Evolutionary conservation across 352 stramenopile species (phyloP).

Genomic region (Pythium chondricola): DNA sequence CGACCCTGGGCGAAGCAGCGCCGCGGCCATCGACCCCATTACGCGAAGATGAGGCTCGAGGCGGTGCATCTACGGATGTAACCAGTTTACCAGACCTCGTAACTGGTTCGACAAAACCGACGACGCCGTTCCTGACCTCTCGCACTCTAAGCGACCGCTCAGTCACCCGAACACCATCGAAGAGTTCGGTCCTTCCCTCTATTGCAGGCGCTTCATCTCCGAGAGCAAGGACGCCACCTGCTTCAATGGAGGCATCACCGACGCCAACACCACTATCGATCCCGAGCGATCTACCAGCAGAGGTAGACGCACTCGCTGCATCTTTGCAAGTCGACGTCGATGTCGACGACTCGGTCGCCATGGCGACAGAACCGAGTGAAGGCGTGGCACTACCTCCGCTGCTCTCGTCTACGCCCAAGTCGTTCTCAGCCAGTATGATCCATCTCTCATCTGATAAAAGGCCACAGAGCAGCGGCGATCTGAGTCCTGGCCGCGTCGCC

Average conservation of each 20-base stretch:
- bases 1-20: background rate
- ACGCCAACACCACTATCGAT: too few species aligned
- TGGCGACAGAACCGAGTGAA: background rate
- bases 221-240: background rate
- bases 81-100: too few species aligned
- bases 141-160: too few species aligned
- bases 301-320: slow-evolving; percentile 17
- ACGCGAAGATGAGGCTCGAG: background rate
- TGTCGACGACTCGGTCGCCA: background rate
- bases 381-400: slow-evolving; percentile 4
- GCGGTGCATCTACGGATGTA: too few species aligned
- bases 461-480: background rate
- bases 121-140: too few species aligned
- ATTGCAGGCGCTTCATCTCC: too few species aligned
- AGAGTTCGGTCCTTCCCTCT: too few species aligned
- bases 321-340: slow-evolving; percentile 6
- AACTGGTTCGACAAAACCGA: slow-evolving; percentile 7
- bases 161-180: too few species aligned
- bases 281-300: too few species aligned
- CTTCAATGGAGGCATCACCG: background rate
- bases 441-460: too few species aligned
- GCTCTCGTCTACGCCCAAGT: slow-evolving; percentile 4
- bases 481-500: background rate
- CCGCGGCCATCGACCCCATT: too few species aligned
- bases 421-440: background rate